phyloP scores from a whole-genome alignment of 2,329 filamentous ascomycete species.

The Blastomyces percursus region DNA sequence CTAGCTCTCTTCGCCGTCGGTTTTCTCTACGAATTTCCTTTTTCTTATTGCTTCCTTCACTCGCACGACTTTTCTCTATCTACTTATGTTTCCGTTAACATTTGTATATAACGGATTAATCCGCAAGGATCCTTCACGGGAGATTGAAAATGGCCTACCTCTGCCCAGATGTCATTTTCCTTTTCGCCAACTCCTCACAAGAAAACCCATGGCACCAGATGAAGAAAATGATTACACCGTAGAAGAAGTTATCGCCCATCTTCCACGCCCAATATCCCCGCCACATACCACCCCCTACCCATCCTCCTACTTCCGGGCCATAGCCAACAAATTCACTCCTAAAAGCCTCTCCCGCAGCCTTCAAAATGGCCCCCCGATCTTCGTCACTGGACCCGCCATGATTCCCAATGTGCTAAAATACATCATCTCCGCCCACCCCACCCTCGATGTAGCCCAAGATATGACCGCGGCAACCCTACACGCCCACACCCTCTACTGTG shows the following conservation, averaged over 20 bases:
- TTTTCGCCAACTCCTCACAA: neutral
- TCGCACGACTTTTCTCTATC: neutral
- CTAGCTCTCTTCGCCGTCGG: neutral
- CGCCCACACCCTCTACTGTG: slow-evolving; percentile 20
- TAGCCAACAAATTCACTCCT: slow-evolving; percentile 18
- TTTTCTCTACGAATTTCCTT: neutral
- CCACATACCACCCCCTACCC: slow-evolving; percentile 15
- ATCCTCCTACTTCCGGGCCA: slow-evolving; percentile 17
- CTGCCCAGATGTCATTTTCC: neutral
- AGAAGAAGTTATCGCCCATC: neutral
- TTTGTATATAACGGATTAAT: neutral
- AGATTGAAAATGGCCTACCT: neutral
- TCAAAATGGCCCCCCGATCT: slow-evolving; percentile 17
- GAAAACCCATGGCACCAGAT: neutral
- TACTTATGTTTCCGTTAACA: neutral
- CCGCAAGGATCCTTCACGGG: no score
- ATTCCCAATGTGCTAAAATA: slow-evolving; percentile 24
- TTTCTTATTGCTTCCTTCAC: neutral
- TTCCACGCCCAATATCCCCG: neutral
- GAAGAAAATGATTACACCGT: neutral
- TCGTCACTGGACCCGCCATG: slow-evolving; percentile 23
- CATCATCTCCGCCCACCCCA: slow-evolving; percentile 6
- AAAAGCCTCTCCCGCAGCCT: slow-evolving; percentile 14
- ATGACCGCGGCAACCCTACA: slow-evolving; percentile 23
- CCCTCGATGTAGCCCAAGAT: slow-evolving; percentile 14